Conservation (phyloP, 2,329 filamentous ascomycete species). For the Seiridium unicorne region DNA sequence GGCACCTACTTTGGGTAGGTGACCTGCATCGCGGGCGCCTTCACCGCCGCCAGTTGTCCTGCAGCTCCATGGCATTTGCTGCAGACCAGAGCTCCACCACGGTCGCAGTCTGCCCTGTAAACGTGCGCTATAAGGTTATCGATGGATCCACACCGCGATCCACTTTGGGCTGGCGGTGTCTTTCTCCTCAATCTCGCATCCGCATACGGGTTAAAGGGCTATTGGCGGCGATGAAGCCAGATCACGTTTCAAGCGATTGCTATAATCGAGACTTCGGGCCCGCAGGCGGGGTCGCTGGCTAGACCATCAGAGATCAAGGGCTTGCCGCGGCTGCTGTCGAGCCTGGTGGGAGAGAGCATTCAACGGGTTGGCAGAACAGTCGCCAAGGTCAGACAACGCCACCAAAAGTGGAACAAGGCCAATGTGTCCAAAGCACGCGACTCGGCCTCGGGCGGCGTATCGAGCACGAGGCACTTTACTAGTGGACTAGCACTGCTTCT, state of each 20-base stretch:
- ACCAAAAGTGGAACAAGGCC: background rate
- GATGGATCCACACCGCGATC: background rate
- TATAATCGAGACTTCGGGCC: background rate
- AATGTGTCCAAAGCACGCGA: background rate
- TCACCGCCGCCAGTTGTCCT: slow-evolving; percentile 8
- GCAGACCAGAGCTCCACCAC: background rate
- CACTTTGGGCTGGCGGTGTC: slow-evolving; percentile 5
- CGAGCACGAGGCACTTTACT: background rate
- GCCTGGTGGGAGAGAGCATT: background rate
- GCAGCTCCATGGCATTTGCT: background rate
- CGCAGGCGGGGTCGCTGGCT: background rate
- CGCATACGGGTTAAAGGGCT: background rate
- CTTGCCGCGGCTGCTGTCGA: background rate
- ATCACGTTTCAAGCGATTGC: background rate
- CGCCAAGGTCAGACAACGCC: background rate
- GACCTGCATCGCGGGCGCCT: background rate
- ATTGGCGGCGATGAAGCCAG: background rate
- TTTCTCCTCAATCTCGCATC: background rate
- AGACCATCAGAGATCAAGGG: background rate
- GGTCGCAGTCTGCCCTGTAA: background rate
- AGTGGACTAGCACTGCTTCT: background rate
- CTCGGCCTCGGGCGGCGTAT: background rate
- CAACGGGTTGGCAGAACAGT: background rate
- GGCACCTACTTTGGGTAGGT: slow-evolving; percentile 4
- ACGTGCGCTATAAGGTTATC: background rate